Base-by-base conservation (phyloP, 805 yeast genomes). In the Kuraishia borneana region DNA sequence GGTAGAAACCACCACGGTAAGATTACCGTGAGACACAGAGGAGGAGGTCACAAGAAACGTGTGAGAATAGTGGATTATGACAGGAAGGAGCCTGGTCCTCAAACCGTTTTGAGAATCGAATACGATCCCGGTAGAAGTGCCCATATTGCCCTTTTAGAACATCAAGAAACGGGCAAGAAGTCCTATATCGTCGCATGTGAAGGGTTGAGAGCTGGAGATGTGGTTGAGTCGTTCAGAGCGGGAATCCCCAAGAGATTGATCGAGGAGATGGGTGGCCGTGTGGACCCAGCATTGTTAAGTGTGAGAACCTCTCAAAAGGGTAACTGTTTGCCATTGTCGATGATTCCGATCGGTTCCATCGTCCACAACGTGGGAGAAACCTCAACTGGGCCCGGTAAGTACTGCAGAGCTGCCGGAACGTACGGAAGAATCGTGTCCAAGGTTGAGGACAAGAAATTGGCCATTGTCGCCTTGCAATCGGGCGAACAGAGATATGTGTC, bases 1-100 rank as follows among this genome's bases (percentile, higher is more conserved):
- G 98, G 98, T 43, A 78, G 98, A 63, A 88, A 89, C 56, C 67
- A 81, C 57, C 65, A 81, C 3, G 98, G 98, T 44, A 70, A 73
- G 45, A 84, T 92, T 48, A 85, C 95, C 4, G 81, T 84, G 31
- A 75, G 98, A 53, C 96, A 92, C 56, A 76, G 94, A 56, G 98
- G 97, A 54, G 98, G 98, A 48, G 97, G 97, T 23, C 92, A 83
- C 55, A 83, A 83, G 56, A 78, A 89, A 50, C 75, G 98, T 58
- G 68, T 83, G 26, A 73, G 98, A 48, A 55, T 83, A 22, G 69
- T 92, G 17, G 98, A 92, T 58, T 78, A 77, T 48, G 61, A 65
- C 46, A 72, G 98, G 50, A 48, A 54, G 26, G 68, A 54, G 3
- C 59, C 76, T 1, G 97, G 96, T 19, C 70, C 68, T 30, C 92